phyloP scores from a whole-genome alignment of 805 yeast species.

The Cyberlindnera subsufficiens region DNA sequence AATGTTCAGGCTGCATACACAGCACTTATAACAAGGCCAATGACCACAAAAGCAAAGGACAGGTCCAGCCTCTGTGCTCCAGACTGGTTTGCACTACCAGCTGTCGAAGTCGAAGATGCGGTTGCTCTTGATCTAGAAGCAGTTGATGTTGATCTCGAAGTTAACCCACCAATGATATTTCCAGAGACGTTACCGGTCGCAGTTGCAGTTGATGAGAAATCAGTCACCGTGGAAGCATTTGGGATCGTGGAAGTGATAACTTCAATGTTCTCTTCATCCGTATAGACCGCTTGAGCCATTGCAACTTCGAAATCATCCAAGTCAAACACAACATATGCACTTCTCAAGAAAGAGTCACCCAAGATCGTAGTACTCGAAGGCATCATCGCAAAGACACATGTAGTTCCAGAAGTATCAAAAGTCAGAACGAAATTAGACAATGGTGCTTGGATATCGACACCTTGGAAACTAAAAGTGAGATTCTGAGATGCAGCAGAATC shows the following conservation, averaged over 20 bases:
- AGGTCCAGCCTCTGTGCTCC: too few species aligned
- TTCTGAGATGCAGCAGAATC: conserved; percentile 8
- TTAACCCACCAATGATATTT: conserved; percentile 5
- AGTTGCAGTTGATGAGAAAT: conserved; percentile 34
- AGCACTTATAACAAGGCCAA: too few species aligned
- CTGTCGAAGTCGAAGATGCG: not conserved
- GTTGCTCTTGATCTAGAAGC: not conserved
- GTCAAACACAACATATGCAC: conserved; percentile 52
- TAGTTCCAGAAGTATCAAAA: conserved; percentile 15
- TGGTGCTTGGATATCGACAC: conserved; percentile 48
- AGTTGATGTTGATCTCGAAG: not conserved
- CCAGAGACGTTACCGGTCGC: conserved; percentile 7
- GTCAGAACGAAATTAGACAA: conserved; percentile 28
- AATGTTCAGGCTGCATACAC: too few species aligned
- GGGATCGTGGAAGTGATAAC: conserved; percentile 42
- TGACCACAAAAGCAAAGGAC: too few species aligned
- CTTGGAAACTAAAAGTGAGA: conserved; percentile 43
- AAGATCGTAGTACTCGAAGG: conserved; percentile 32
- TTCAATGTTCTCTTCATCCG: conserved; percentile 36
- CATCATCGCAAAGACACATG: conserved; percentile 42
- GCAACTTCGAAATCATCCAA: conserved; percentile 38
- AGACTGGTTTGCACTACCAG: not conserved
- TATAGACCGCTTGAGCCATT: conserved; percentile 39
- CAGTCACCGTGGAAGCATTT: conserved; percentile 42
- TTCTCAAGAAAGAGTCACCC: conserved; percentile 49